Evolutionary conservation across 1,284 basidiomycete genomes (phyloP).

Genomic region (Chondrostereum purpureum): DNA sequence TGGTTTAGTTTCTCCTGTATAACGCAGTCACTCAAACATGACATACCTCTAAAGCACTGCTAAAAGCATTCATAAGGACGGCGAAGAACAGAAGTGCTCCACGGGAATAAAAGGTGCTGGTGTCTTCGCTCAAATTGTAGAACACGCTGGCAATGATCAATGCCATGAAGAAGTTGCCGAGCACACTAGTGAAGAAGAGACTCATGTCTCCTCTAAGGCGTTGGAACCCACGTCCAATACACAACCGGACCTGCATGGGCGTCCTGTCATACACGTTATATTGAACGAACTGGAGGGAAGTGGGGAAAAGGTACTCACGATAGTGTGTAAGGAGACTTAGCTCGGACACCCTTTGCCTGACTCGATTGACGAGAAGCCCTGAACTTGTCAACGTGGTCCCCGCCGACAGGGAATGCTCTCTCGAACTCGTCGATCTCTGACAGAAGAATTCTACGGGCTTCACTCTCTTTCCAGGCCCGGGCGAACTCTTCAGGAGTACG

Average conservation of each 20-base stretch:
- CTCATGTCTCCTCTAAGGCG: slow-evolving; percentile 42
- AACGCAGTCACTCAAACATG: too few species aligned
- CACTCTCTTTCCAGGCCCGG: slow-evolving; percentile 22
- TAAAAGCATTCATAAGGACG: slow-evolving; percentile 19
- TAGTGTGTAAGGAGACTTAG: slow-evolving; percentile 4
- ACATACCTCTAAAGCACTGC: slow-evolving; percentile 13
- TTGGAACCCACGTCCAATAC: slow-evolving; percentile 48
- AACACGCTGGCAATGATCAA: slow-evolving; percentile 45
- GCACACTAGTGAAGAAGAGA: slow-evolving; percentile 12
- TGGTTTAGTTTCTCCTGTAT: too few species aligned
- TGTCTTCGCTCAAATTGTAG: slow-evolving; percentile 35
- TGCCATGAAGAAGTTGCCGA: slow-evolving; percentile 20
- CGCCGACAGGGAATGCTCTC: slow-evolving; percentile 9
- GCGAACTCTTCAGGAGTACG: slow-evolving; percentile 52
- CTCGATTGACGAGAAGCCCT: slow-evolving; percentile 1
- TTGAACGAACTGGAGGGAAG: background rate
- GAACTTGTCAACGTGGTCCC: slow-evolving; percentile 7
- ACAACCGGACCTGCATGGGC: slow-evolving; percentile 46
- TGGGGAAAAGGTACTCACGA: background rate
- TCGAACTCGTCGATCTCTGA: slow-evolving; percentile 27
- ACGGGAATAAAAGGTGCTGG: slow-evolving; percentile 42
- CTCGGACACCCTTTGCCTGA: slow-evolving; percentile 8
- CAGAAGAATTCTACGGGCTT: slow-evolving; percentile 25
- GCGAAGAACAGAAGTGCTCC: slow-evolving; percentile 32
- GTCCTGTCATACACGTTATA: background rate